Conservation (phyloP, 768 basidiomycete genomes). For the Kwoniella europaea region DNA sequence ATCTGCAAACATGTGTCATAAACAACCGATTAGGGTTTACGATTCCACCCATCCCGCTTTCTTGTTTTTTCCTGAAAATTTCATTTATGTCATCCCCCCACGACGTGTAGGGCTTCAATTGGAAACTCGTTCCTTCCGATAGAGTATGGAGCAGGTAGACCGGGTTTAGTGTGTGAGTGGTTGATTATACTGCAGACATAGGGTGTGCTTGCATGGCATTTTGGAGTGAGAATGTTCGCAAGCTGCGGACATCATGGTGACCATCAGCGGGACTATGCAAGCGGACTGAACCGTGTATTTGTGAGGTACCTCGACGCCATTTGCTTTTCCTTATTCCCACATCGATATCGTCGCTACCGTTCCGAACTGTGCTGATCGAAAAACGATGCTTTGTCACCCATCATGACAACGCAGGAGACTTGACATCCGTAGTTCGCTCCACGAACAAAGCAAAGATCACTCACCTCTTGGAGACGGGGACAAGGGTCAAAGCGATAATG, state of each 20-base stretch:
- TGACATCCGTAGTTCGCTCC: constrained; percentile 3
- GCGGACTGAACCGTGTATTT: not conserved
- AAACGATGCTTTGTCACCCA: not conserved
- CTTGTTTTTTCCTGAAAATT: not conserved
- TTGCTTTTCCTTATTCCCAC: not conserved
- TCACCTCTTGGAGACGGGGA: not conserved
- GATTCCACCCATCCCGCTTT: not conserved
- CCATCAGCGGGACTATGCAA: not conserved
- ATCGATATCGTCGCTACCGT: not conserved
- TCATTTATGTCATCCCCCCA: not conserved
- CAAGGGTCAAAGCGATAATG: constrained; percentile 4
- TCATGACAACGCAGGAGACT: not conserved
- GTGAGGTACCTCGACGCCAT: not conserved
- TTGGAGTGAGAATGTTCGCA: not conserved
- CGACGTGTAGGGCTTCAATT: not conserved
- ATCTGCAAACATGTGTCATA: not conserved
- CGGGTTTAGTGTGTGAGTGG: too few relatives aligned
- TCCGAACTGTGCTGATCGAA: not conserved
- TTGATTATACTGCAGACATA: too few relatives aligned
- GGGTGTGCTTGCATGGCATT: too few relatives aligned
- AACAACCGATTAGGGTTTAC: not conserved
- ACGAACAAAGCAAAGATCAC: not conserved
- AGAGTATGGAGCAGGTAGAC: too few relatives aligned
- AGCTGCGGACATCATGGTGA: not conserved
- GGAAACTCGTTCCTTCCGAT: not conserved